These are phyloP conservation scores for Rhizopus microsporus DNA, from an alignment of 371 early-diverging fungal species.

Conservation along the genomic window DNA sequence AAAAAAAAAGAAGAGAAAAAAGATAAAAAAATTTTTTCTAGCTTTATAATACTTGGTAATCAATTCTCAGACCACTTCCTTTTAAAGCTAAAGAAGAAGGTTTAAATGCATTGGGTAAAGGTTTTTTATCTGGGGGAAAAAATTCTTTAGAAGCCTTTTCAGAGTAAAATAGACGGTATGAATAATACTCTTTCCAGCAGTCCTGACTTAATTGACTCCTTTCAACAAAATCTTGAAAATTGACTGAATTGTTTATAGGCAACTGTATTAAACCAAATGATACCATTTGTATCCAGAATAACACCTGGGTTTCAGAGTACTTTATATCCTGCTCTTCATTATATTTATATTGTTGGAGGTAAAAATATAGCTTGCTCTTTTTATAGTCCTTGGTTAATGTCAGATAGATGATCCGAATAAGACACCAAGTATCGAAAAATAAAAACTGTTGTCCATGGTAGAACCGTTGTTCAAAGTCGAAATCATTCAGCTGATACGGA, in stretches of 20 bases:
- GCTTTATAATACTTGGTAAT: constrained; percentile 21
- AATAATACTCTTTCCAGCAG: constrained; percentile 38
- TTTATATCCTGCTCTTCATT: constrained; percentile 9
- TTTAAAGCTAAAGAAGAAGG: constrained; percentile 39
- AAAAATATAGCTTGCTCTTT: constrained; percentile 1
- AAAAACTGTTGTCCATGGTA: constrained; percentile 18
- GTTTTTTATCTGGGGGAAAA: constrained; percentile 40
- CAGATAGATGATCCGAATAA: constrained; percentile 34
- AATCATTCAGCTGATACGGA: constrained; percentile 30
- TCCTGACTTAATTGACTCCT: constrained; percentile 29
- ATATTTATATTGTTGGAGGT: not conserved
- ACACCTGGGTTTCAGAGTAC: constrained; percentile 40
- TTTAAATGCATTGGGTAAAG: constrained; percentile 46
- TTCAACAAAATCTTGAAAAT: constrained; percentile 32
- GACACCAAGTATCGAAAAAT: constrained; percentile 33
- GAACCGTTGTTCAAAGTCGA: constrained; percentile 32
- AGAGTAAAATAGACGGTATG: constrained; percentile 32
- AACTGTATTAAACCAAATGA: constrained; percentile 33
- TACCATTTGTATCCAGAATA: constrained; percentile 49
- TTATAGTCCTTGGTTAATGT: constrained; percentile 15
- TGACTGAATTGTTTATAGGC: constrained; percentile 36
- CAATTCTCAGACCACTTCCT: constrained; percentile 39
- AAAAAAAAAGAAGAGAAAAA: constrained; percentile 7
- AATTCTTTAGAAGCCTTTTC: constrained; percentile 31
- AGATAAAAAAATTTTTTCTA: constrained; percentile 8